phyloP scores from a whole-genome alignment of 148 eudicot species.

The Rhododendron ovatum region DNA sequence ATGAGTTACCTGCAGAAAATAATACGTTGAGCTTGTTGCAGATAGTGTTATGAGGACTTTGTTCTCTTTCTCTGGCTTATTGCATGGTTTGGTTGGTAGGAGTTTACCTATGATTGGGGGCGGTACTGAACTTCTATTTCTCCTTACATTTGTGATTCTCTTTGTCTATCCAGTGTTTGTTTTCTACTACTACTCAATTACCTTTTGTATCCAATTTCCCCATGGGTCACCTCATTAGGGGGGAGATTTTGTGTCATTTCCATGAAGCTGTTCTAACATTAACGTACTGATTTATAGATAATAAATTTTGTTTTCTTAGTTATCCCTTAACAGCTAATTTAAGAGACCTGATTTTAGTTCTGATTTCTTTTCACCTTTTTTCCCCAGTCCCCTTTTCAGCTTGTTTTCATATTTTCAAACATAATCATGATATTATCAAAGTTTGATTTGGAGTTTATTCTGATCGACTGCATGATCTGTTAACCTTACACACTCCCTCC shows the following conservation, averaged over 20 bases:
- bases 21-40: background rate
- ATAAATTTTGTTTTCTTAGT: background rate
- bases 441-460: slow-evolving; percentile 14
- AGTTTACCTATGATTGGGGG: background rate
- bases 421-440: too few relatives aligned
- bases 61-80: background rate
- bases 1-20: background rate
- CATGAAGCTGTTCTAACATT: background rate
- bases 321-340: background rate
- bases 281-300: background rate
- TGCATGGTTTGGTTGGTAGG: background rate
- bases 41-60: background rate
- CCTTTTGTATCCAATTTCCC: background rate
- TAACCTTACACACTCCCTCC: background rate
- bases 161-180: background rate
- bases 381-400: too few relatives aligned
- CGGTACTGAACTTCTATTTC: background rate
- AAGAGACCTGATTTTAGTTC: background rate
- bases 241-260: background rate
- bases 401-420: background rate
- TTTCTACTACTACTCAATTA: background rate
- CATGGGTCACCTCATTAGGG: background rate
- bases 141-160: background rate
- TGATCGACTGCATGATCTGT: slow-evolving; percentile 13
- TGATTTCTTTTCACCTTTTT: background rate